A percentile compares a stretch with the other conserved stretches of the same genome.
These are phyloP conservation scores for Peribolospora kevripleyi DNA, from an alignment of 768 basidiomycete genomes.

Conservation along the genomic window DNA sequence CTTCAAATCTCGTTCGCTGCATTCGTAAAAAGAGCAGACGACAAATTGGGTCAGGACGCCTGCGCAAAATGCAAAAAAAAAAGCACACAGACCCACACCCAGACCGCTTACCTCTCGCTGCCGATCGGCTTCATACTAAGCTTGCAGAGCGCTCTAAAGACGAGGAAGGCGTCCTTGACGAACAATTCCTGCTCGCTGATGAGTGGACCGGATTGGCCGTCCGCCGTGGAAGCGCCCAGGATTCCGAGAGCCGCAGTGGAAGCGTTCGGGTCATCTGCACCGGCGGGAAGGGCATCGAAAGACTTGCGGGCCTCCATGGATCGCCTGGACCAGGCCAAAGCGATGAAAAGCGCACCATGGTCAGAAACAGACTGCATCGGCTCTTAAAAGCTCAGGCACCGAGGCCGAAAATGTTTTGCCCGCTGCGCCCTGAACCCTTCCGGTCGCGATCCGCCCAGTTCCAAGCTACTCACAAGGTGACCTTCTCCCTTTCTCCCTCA, in stretches of 20 bases:
- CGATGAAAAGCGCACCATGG: no score
- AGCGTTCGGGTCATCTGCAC: no score
- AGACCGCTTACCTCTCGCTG: slow-evolving; percentile 50
- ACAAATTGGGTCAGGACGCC: background rate
- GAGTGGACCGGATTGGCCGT: background rate
- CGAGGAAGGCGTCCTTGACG: slow-evolving; percentile 91
- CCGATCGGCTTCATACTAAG: slow-evolving; percentile 92
- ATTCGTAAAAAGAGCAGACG: slow-evolving; percentile 9
- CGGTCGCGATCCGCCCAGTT: slow-evolving; percentile 1
- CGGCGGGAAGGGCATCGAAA: no score
- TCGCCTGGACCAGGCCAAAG: no score
- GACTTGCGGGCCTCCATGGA: no score
- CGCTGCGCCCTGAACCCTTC: slow-evolving; percentile 1
- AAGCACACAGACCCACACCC: background rate
- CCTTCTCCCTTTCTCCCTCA: background rate
- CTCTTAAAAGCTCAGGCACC: no score
- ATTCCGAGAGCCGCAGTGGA: no score
- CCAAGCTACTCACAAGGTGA: slow-evolving; percentile 4
- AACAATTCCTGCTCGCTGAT: slow-evolving; percentile 50
- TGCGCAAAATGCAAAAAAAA: background rate
- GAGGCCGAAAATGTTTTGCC: no score
- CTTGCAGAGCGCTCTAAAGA: slow-evolving; percentile 90
- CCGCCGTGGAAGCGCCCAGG: no score
- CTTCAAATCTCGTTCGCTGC: slow-evolving; percentile 77
- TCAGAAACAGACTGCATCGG: no score